Evolutionary conservation across 1,284 basidiomycete genomes (phyloP).

Genomic region (Microbotryomycetes sp.): DNA sequence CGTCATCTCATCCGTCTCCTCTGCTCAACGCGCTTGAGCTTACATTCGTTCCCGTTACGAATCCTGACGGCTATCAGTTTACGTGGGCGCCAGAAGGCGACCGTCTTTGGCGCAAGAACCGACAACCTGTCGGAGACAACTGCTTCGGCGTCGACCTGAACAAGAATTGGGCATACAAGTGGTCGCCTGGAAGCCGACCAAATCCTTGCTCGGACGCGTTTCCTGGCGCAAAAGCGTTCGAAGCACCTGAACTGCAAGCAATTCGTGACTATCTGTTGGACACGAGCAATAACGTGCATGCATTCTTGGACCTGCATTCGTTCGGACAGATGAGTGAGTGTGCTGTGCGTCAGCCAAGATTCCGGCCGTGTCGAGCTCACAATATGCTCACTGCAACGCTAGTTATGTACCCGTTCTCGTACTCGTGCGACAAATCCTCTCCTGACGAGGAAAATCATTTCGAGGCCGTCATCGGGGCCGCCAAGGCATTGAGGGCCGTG

Average conservation of each 20-base stretch:
- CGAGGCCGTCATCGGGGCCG: slow-evolving; percentile 66
- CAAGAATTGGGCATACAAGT: slow-evolving; percentile 52
- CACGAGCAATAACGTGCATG: slow-evolving; percentile 47
- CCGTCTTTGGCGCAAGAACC: slow-evolving; percentile 77
- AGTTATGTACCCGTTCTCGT: slow-evolving; percentile 63
- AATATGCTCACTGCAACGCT: neutral
- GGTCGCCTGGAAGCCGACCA: slow-evolving; percentile 7
- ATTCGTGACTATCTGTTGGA: slow-evolving; percentile 61
- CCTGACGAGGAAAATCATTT: slow-evolving; percentile 73
- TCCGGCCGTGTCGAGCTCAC: neutral
- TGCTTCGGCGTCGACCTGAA: slow-evolving; percentile 75
- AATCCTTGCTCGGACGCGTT: slow-evolving; percentile 28
- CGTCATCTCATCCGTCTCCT: slow-evolving; percentile 44
- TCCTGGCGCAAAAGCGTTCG: slow-evolving; percentile 51
- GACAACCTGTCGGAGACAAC: slow-evolving; percentile 48
- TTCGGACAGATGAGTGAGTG: slow-evolving; percentile 70
- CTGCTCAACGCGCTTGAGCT: slow-evolving; percentile 60
- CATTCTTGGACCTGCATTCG: slow-evolving; percentile 67
- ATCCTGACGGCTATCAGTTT: slow-evolving; percentile 75
- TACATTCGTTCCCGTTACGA: slow-evolving; percentile 67
- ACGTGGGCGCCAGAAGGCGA: slow-evolving; percentile 50
- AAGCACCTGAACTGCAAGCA: slow-evolving; percentile 62
- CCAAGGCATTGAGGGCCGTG: slow-evolving; percentile 52
- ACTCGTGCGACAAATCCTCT: slow-evolving; percentile 58
- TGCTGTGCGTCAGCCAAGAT: too few species aligned